These are phyloP conservation scores for Centella asiatica DNA, from an alignment of 129 eudicot species.

Conservation along the genomic window DNA sequence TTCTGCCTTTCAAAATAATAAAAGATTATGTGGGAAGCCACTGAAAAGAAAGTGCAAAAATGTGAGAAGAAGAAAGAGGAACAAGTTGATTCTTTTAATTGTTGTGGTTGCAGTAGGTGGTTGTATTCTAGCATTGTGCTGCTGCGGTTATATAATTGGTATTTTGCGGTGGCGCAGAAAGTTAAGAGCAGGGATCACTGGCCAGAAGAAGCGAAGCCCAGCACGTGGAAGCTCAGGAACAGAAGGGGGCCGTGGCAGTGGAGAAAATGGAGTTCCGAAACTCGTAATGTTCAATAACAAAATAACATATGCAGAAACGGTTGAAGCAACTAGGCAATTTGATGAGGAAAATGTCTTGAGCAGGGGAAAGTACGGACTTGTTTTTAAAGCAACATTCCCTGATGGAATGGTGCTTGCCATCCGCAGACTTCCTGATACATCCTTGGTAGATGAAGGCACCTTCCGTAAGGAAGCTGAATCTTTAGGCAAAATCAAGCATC, in stretches of 20 bases:
- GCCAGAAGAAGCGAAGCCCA: constrained; percentile 63
- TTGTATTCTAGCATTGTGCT: constrained; percentile 36
- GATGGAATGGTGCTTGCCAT: constrained; percentile 85
- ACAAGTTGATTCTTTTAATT: constrained; percentile 44
- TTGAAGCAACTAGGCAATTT: constrained; percentile 75
- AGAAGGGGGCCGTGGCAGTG: constrained; percentile 45
- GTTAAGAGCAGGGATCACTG: constrained; percentile 39
- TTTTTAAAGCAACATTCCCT: constrained; percentile 67
- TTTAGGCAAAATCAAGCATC: constrained; percentile 72
- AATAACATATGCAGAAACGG: constrained; percentile 58
- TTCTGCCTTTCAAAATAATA: constrained; percentile 45
- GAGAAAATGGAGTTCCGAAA: constrained; percentile 58
- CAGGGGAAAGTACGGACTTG: constrained; percentile 59
- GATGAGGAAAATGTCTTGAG: constrained; percentile 80
- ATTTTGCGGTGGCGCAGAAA: constrained; percentile 53
- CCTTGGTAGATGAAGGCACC: constrained; percentile 35
- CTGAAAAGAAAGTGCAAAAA: constrained; percentile 32
- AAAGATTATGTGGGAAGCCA: constrained; percentile 64
- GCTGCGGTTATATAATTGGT: constrained; percentile 54
- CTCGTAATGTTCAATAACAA: constrained; percentile 58
- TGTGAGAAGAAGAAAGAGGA: constrained; percentile 26
- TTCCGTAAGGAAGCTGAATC: constrained; percentile 66
- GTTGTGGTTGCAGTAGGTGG: constrained; percentile 44
- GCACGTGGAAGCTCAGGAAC: constrained; percentile 50
- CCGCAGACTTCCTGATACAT: constrained; percentile 58